These are phyloP conservation scores for Gremmenia infestans DNA, from an alignment of 2,329 filamentous ascomycete genomes.

Conservation along the genomic window DNA sequence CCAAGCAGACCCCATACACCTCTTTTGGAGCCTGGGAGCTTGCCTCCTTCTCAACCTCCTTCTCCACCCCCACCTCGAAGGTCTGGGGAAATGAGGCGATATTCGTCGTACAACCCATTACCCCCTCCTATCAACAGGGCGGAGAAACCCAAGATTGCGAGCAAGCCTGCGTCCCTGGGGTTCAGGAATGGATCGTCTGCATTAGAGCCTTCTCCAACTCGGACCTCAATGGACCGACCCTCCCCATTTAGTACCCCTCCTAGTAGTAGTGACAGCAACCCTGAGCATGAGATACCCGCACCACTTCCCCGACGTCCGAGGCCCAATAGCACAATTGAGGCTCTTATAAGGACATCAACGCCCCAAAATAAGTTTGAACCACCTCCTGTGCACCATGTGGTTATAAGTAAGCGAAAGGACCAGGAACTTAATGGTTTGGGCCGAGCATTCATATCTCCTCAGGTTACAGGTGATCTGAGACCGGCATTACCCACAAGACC, in stretches of 20 bases:
- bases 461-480: constrained; percentile 39
- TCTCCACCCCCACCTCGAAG: constrained; percentile 60
- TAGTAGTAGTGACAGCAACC: constrained; percentile 64
- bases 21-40: constrained; percentile 39
- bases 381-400: constrained; percentile 47
- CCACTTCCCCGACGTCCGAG: constrained; percentile 47
- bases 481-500: constrained; percentile 49
- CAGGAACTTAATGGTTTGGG: constrained; percentile 38
- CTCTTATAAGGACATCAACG: constrained; percentile 22
- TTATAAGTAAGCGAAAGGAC: constrained; percentile 40
- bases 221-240: constrained; percentile 29
- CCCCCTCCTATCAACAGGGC: constrained; percentile 77
- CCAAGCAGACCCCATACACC: constrained; percentile 53
- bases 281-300: constrained; percentile 46
- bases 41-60: constrained; percentile 47
- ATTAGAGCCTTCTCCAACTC: constrained; percentile 17
- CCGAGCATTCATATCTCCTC: constrained; percentile 36
- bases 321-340: constrained; percentile 37
- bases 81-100: constrained; percentile 53
- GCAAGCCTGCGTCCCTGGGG: constrained; percentile 26
- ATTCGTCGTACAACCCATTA: constrained; percentile 34
- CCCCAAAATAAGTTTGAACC: constrained; percentile 41
- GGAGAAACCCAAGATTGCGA: constrained; percentile 65
- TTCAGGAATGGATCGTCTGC: constrained; percentile 31
- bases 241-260: constrained; percentile 89